These are phyloP conservation scores for Talaromyces sp. DNA, from an alignment of 2,329 filamentous ascomycete species.

Conservation along the genomic window DNA sequence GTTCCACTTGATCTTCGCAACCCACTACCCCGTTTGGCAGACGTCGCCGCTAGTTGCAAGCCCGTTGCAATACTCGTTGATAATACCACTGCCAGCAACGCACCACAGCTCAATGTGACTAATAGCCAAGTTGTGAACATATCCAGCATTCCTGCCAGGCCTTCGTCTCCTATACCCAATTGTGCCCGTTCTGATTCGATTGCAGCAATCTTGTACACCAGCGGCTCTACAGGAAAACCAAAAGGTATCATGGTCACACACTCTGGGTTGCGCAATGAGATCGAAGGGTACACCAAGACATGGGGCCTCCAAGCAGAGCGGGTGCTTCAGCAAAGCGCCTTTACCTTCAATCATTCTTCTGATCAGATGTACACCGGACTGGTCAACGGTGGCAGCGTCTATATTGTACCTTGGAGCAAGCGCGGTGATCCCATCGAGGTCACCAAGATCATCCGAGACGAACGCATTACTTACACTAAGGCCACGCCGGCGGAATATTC, in stretches of 20 bases:
- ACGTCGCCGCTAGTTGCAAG: not conserved
- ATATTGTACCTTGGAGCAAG: constrained; percentile 13
- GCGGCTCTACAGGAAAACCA: constrained; percentile 29
- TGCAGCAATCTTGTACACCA: constrained; percentile 27
- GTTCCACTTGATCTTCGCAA: constrained; percentile 39
- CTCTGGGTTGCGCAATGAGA: constrained; percentile 21
- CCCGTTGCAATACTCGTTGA: not conserved
- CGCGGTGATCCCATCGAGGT: constrained; percentile 14
- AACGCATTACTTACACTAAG: constrained; percentile 21
- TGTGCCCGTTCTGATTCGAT: not conserved
- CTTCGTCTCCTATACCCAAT: constrained; percentile 20
- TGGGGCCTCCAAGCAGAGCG: constrained; percentile 14
- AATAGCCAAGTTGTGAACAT: constrained; percentile 23
- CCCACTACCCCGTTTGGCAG: constrained; percentile 29
- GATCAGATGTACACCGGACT: constrained; percentile 20
- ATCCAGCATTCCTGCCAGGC: constrained; percentile 12
- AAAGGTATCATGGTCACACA: constrained; percentile 35
- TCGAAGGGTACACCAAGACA: constrained; percentile 19
- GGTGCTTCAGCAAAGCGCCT: constrained; percentile 20
- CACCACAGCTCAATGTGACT: not conserved
- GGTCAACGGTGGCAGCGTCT: constrained; percentile 19
- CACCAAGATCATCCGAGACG: constrained; percentile 18
- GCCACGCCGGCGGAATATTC: constrained; percentile 25
- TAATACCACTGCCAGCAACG: not conserved
- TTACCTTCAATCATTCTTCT: constrained; percentile 18